Base-by-base conservation (phyloP, 2,329 filamentous ascomycete species). In the Talaromyces pinophilus region DNA sequence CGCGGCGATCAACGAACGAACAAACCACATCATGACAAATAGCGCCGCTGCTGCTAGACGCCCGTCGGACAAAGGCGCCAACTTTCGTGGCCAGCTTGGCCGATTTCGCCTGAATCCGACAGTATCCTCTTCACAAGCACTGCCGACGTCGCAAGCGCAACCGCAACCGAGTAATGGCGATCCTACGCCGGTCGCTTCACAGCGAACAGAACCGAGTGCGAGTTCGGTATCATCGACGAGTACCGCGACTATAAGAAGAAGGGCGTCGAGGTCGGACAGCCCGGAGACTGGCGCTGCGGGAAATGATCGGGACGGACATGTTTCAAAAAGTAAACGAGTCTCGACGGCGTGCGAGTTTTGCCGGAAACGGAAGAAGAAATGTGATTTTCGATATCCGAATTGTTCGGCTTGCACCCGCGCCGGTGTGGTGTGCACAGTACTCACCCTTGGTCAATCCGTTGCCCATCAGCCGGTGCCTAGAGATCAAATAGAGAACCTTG, bases 321-420 rank as follows among this genome's bases (percentile, higher is more conserved):
- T 38, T 7, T 48, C 35, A 11, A 67, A 67, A 57, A 62, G 30
- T 30, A 79, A 79, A 67, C 77, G 77, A 40, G 77, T 79, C 15
- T 78, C 77, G 30, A 79, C 76, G 1, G 77, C 77, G 25, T 79
- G 77, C 66, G 77, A 79, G 52, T 79, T 79, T 59, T 79, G 77
- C 73, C 75, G 77, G 65, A 79, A 77, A 65, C 70, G 77, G 7
- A 79, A 79, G 70, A 79, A 79, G 70, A 79, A 79, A 73, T 79
- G 77, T 67, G 77, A 79, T 67, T 79, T 79, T 61, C 76, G 76
- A 50, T 79, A 79, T 60, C 77, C 77, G 35, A 79, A 79, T 67
- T 79, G 77, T 63, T 78, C 76, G 33, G 77, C 77, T 19, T 79
- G 77, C 63, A 76, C 75, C 15, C 76, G 77, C 57, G 77, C 77